These are phyloP conservation scores for Zygosaccharomyces kombuchaensis DNA, from an alignment of 805 yeast species.

Conservation along the genomic window DNA sequence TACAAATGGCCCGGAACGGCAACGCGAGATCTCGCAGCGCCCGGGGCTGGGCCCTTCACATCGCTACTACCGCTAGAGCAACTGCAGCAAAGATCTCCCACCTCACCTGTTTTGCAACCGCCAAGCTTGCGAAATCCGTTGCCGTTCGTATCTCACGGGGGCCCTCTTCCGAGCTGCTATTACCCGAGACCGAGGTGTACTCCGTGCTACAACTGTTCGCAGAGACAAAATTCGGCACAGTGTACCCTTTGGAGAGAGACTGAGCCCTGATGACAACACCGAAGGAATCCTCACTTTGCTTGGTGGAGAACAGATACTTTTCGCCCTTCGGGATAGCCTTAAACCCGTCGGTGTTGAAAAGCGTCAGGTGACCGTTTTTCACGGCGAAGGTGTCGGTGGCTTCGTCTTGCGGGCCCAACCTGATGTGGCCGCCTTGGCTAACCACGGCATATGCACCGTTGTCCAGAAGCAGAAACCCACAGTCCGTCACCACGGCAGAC, in stretches of 20 bases:
- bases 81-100: too few relatives aligned
- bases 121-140: too few relatives aligned
- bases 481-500: conserved; percentile 32
- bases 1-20: too few relatives aligned
- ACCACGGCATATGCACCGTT: conserved; percentile 34
- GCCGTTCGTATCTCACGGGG: too few relatives aligned
- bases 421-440: conserved; percentile 19
- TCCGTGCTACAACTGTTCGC: not conserved
- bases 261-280: conserved; percentile 21
- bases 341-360: conserved; percentile 36
- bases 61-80: too few relatives aligned
- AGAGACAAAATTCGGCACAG: conserved; percentile 5
- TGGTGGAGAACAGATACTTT: conserved; percentile 25
- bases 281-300: conserved; percentile 24
- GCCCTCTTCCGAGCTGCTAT: too few relatives aligned
- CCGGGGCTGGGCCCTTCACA: too few relatives aligned
- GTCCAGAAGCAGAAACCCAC: conserved; percentile 30
- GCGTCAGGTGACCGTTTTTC: conserved; percentile 36
- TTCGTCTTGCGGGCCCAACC: conserved; percentile 23
- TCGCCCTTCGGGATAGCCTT: conserved; percentile 38
- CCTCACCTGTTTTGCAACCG: too few relatives aligned
- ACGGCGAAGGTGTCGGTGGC: conserved; percentile 39
- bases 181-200: too few relatives aligned
- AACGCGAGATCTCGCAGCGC: too few relatives aligned
- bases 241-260: conserved; percentile 8